Conservation (phyloP, 495 filamentous ascomycete genomes). For the Aspergillus hancockii region DNA sequence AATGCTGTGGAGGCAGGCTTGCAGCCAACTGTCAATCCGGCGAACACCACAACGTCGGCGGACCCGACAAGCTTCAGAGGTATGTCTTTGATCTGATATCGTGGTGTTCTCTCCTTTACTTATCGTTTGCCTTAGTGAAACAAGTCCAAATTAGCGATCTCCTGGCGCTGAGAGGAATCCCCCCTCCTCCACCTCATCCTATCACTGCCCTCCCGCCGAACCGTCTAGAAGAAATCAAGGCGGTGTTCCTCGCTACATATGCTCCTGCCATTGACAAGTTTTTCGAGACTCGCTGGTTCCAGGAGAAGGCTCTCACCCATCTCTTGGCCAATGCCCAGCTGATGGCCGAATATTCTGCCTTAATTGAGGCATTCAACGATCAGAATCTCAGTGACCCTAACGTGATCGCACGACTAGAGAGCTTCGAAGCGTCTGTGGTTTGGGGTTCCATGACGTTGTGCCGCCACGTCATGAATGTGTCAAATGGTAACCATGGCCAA, state of each 20-base stretch:
- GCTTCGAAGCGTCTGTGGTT: constrained; percentile 70
- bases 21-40: constrained; percentile 32
- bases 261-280: constrained; percentile 74
- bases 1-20: constrained; percentile 31
- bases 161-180: constrained; percentile 62
- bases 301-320: constrained; percentile 49
- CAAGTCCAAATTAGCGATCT: constrained; percentile 75
- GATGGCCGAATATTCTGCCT: constrained; percentile 61
- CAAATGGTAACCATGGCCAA: constrained; percentile 37
- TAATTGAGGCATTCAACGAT: constrained; percentile 54
- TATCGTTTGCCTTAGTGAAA: constrained; percentile 54
- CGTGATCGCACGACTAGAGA: constrained; percentile 52
- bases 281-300: constrained; percentile 84
- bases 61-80: constrained; percentile 42
- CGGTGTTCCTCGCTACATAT: constrained; percentile 75
- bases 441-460: constrained; percentile 62
- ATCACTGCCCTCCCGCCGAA: constrained; percentile 53
- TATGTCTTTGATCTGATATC: constrained; percentile 18
- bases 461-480: constrained; percentile 43
- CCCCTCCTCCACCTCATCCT: constrained; percentile 60
- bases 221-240: constrained; percentile 66
- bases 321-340: constrained; percentile 60
- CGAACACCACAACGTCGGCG: constrained; percentile 27
- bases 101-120: constrained; percentile 2
- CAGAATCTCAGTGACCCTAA: constrained; percentile 42